phyloP scores from a whole-genome alignment of 2,329 filamentous ascomycete species.

The Tolypocladium paradoxum region DNA sequence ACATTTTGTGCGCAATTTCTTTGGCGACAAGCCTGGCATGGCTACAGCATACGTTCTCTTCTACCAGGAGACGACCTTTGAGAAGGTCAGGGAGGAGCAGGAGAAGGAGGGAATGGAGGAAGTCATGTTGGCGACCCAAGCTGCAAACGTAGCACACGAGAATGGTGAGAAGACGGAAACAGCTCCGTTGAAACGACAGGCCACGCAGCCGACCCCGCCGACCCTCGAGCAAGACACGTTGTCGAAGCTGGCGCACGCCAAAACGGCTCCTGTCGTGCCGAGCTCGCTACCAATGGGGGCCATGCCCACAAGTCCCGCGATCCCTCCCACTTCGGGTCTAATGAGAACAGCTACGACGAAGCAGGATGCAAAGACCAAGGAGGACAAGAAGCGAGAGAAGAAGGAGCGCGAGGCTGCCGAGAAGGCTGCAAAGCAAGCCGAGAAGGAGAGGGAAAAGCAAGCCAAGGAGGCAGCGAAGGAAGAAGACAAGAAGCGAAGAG shows the following conservation, averaged over 20 bases:
- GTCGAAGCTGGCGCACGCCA: constrained; percentile 52
- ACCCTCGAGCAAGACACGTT: constrained; percentile 40
- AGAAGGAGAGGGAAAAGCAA: constrained; percentile 23
- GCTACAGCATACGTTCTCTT: constrained; percentile 96
- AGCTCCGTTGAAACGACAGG: constrained; percentile 35
- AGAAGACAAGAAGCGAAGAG: constrained; percentile 27
- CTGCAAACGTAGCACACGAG: constrained; percentile 43
- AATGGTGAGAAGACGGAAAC: constrained; percentile 34
- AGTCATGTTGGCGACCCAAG: constrained; percentile 43
- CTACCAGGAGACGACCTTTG: constrained; percentile 80
- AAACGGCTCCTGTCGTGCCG: constrained; percentile 44
- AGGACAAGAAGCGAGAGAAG: constrained; percentile 55
- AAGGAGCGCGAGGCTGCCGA: constrained; percentile 50
- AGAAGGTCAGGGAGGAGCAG: constrained; percentile 63
- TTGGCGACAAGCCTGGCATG: constrained; percentile 81
- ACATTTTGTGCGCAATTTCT: constrained; percentile 92
- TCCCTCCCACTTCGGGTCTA: constrained; percentile 1
- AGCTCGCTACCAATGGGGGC: constrained; percentile 6
- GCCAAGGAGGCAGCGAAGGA: constrained; percentile 35
- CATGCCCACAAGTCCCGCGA: constrained; percentile 1
- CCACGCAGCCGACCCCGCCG: constrained; percentile 36
- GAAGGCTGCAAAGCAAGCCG: constrained; percentile 46
- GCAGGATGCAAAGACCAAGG: constrained; percentile 35
- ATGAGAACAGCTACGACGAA: constrained; percentile 13
- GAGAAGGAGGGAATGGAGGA: constrained; percentile 66